Evolutionary conservation across 2,329 filamentous ascomycete genomes (phyloP).

Genomic region (Dryadomyces sulphureus): DNA sequence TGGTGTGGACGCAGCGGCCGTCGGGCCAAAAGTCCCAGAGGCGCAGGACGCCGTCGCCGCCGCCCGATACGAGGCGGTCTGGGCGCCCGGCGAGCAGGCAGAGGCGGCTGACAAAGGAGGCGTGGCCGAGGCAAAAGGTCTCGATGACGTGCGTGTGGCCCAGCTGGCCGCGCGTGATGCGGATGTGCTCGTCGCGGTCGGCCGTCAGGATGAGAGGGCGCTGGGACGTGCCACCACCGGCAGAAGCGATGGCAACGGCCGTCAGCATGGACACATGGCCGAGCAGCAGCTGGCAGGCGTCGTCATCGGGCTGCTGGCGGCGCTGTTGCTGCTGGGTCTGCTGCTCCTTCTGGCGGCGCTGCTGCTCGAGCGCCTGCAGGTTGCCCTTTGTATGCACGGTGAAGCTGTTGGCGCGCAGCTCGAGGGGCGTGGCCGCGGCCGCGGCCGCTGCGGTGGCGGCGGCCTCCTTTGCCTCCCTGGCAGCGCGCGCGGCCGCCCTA

Average conservation of each 20-base stretch:
- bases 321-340: constrained; percentile 10
- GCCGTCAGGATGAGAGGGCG: constrained; percentile 37
- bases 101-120: constrained; percentile 67
- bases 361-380: constrained; percentile 42
- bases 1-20: constrained; percentile 36
- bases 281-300: constrained; percentile 43
- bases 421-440: constrained; percentile 25
- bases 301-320: constrained; percentile 9
- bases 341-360: constrained; percentile 31
- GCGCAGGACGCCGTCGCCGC: constrained; percentile 65
- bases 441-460: neutral
- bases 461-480: constrained; percentile 2
- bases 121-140: constrained; percentile 76
- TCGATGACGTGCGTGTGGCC: constrained; percentile 75
- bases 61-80: constrained; percentile 66
- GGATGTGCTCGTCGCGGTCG: constrained; percentile 60
- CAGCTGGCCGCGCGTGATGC: constrained; percentile 59
- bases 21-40: constrained; percentile 64
- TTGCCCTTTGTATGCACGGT: constrained; percentile 54
- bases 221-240: constrained; percentile 19
- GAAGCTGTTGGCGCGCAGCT: constrained; percentile 31
- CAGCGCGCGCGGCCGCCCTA: constrained; percentile 1
- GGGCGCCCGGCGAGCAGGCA: constrained; percentile 43
- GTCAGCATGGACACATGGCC: constrained; percentile 95
- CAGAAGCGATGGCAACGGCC: constrained; percentile 48